Conservation (phyloP, 2,329 filamentous ascomycete genomes). For the Alternaria angustiovoidea region DNA sequence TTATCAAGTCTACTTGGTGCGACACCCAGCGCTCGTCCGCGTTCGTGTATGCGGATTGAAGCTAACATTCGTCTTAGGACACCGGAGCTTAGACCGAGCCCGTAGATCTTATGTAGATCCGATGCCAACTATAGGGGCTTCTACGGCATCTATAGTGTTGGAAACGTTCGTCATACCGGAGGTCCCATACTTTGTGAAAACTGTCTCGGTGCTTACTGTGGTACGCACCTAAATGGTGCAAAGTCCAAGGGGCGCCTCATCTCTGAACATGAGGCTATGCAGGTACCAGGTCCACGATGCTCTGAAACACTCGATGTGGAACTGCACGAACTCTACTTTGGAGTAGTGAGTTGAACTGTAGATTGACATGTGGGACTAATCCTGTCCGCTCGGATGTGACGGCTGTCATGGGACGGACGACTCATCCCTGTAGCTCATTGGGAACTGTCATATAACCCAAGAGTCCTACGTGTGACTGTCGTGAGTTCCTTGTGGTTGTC, state of each 20-base stretch:
- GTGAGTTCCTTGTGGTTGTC: neutral
- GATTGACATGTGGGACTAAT: neutral
- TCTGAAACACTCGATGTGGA: neutral
- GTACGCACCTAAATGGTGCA: neutral
- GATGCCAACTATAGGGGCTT: neutral
- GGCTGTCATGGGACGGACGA: neutral
- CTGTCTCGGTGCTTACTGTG: conserved; percentile 1
- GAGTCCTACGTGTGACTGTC: neutral
- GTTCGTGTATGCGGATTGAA: neutral
- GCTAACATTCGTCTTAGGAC: conserved; percentile 25
- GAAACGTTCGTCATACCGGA: conserved; percentile 3
- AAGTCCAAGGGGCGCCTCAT: neutral
- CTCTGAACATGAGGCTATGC: neutral
- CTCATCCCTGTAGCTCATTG: neutral
- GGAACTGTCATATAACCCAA: neutral
- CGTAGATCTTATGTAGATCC: conserved; percentile 11
- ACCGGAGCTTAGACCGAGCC: conserved; percentile 24
- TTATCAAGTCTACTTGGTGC: conserved; percentile 64
- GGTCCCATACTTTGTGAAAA: neutral
- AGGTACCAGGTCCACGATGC: neutral
- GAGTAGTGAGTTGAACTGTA: neutral
- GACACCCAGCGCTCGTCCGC: conserved; percentile 32
- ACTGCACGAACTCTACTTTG: neutral
- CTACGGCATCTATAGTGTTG: neutral
- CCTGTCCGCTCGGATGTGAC: neutral